phyloP scores from a whole-genome alignment of 2,329 filamentous ascomycete species.

The Juglanconis oblonga region DNA sequence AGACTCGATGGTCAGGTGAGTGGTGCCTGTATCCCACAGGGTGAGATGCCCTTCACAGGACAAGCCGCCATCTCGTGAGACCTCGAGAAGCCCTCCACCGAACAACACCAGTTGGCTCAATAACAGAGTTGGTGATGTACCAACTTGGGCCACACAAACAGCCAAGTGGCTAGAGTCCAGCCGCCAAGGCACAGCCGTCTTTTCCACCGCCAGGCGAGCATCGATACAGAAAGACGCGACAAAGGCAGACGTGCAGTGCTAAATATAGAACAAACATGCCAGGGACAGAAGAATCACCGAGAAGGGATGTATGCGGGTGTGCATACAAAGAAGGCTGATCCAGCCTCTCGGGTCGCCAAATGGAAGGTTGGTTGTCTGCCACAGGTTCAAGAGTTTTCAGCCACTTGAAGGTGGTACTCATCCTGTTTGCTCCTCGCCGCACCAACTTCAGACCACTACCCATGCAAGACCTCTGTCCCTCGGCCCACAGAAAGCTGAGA shows the following conservation, averaged over 20 bases:
- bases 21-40: neutral
- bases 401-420: neutral
- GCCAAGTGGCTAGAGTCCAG: neutral
- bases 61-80: too few species aligned
- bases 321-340: neutral
- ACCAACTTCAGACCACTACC: neutral
- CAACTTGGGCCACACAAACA: neutral
- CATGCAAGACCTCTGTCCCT: neutral
- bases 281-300: neutral
- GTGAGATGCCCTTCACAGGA: neutral
- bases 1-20: neutral
- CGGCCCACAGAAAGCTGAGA: neutral
- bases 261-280: neutral
- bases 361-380: neutral
- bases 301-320: neutral
- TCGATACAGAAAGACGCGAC: neutral
- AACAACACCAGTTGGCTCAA: neutral
- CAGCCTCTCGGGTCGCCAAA: neutral
- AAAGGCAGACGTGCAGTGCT: neutral
- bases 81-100: neutral
- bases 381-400: neutral
- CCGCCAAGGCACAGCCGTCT: neutral
- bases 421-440: neutral
- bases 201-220: neutral
- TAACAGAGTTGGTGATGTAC: neutral